Evolutionary conservation across 768 basidiomycete genomes (phyloP), one percentile per base, ranked within the genome.

Genomic region (Hygrocybe coccinea): DNA sequence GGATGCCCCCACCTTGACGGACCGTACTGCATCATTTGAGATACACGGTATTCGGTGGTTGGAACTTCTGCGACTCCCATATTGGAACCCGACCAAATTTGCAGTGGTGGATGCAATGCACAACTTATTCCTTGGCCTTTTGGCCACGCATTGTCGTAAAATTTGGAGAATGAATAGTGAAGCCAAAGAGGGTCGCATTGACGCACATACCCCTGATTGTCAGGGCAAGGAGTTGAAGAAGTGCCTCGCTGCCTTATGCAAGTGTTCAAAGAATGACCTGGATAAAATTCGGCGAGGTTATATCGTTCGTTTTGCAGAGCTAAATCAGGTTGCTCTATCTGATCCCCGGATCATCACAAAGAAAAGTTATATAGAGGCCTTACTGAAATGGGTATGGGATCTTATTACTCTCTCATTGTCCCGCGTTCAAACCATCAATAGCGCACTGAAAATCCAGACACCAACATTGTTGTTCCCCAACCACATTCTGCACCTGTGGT

Each of bases 41-140:
- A 29, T 57, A n/a, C 54, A 59, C 49, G 68, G 68, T 39, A 38
- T 57, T 14, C 52, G 52, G 12, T 57, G 52, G 52, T 57, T 52
- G 9, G 56, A 53, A 48, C 45, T 57, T 15, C 46, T 57, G 11
- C 29, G 52, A 19, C 52, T 57, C 11, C 52, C 53, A n/a, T 57
- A 57, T 46, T 57, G 51, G 51, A 44, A 57, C 45, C 56, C 56
- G 15, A 47, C 36, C 21, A 45, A 54, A 48, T 54, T 46, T 36
- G 24, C 49, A n/a, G 33, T 47, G 14, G 41, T 57, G 14, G 56
- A 57, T 39, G 34, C 56, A 10, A 57, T 57, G 56, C 56, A 57
- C 33, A 22, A 33, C 22, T 57, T 57, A n/a, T 54, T 54, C 34
- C 45, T 57, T 8, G 25, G 50, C 34, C 6, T 52, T 8, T 37